phyloP scores from a whole-genome alignment of 495 filamentous ascomycete genomes.

The Neohortaea acidophila region DNA sequence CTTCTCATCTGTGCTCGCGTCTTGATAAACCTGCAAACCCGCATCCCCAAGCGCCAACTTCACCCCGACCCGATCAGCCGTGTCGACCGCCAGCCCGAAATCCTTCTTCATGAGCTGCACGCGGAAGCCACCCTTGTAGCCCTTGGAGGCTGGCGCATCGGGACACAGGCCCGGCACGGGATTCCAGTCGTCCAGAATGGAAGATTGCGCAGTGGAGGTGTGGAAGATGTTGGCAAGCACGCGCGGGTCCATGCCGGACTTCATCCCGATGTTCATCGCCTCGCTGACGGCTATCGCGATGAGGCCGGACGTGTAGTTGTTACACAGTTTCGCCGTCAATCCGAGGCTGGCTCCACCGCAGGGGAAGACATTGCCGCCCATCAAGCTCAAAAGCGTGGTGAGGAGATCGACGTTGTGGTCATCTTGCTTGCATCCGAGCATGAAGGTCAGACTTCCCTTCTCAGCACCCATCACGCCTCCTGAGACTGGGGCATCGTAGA shows the following conservation, averaged over 20 bases:
- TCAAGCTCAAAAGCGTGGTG: conserved; percentile 25
- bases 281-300: conserved; percentile 40
- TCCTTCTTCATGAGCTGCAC: conserved; percentile 42
- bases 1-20: conserved; percentile 29
- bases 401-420: conserved; percentile 25
- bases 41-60: conserved; percentile 28
- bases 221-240: conserved; percentile 35
- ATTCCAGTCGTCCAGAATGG: conserved; percentile 35
- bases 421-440: conserved; percentile 30
- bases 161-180: conserved; percentile 37
- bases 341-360: conserved; percentile 38
- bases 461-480: conserved; percentile 34
- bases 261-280: conserved; percentile 41
- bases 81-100: conserved; percentile 34
- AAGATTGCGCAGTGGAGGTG: conserved; percentile 36
- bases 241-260: conserved; percentile 34
- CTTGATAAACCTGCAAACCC: conserved; percentile 34
- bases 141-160: conserved; percentile 33
- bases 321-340: conserved; percentile 39
- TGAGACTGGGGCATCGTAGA: conserved; percentile 33
- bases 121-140: conserved; percentile 37
- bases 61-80: conserved; percentile 32
- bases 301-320: conserved; percentile 39
- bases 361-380: conserved; percentile 36
- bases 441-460: conserved; percentile 35